A percentile compares a stretch with the other conserved stretches of the same genome.
Conservation (phyloP, 176 grass and related monocot genomes). For the Carex kokanica region DNA sequence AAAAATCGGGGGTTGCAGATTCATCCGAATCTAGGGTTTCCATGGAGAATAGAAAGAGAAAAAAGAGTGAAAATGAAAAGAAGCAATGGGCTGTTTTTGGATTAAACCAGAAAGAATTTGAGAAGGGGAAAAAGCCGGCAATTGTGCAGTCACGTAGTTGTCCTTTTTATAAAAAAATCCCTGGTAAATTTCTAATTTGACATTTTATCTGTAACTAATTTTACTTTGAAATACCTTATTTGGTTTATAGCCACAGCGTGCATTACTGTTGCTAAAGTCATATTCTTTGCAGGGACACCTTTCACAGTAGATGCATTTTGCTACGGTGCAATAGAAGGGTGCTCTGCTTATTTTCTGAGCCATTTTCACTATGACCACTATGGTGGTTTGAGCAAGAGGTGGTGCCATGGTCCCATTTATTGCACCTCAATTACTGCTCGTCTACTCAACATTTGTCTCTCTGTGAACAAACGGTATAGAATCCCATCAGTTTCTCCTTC, state of each 20-base stretch:
- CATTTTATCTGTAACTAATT: not conserved
- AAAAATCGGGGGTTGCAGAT: slow-evolving; percentile 6
- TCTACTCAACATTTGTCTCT: slow-evolving; percentile 58
- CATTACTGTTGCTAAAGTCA: not conserved
- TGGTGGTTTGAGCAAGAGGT: slow-evolving; percentile 63
- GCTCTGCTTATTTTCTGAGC: slow-evolving; percentile 65
- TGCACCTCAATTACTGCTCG: slow-evolving; percentile 63
- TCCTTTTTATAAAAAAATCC: slow-evolving; percentile 65
- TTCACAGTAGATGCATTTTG: slow-evolving; percentile 79
- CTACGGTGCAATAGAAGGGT: slow-evolving; percentile 49
- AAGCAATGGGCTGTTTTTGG: not conserved
- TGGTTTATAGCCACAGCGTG: not conserved
- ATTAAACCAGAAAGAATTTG: slow-evolving; percentile 21
- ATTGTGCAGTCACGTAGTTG: slow-evolving; percentile 17
- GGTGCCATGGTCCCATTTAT: slow-evolving; percentile 73
- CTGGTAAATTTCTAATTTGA: slow-evolving; percentile 28
- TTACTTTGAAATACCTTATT: not conserved
- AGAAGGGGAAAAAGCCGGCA: not conserved
- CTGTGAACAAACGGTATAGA: slow-evolving; percentile 42
- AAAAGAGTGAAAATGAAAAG: not conserved
- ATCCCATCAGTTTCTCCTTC: not conserved
- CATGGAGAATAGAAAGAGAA: not conserved
- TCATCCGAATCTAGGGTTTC: not conserved
- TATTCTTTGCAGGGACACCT: slow-evolving; percentile 39
- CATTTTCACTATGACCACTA: slow-evolving; percentile 76